Evolutionary conservation across 257 asterid genomes (phyloP).

Genomic region (Nicotiana benthamiana): DNA sequence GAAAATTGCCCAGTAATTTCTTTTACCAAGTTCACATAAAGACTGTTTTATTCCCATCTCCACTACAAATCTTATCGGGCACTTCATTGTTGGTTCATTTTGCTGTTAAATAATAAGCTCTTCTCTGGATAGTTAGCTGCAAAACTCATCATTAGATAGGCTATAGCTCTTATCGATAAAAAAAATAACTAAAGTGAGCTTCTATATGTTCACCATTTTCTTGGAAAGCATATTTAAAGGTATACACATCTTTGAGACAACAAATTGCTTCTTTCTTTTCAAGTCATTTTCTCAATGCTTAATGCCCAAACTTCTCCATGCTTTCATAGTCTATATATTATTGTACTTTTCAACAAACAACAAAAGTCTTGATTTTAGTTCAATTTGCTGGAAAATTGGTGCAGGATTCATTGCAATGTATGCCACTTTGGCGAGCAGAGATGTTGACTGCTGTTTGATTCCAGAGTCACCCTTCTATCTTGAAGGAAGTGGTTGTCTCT

Average conservation of each 20-base stretch:
- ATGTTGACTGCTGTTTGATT: conserved; percentile 90
- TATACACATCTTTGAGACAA: background rate
- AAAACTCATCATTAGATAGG: background rate
- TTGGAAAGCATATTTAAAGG: background rate
- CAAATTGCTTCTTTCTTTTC: background rate
- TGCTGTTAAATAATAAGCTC: background rate
- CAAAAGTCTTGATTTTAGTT: background rate
- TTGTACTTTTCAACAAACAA: background rate
- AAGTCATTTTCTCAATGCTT: background rate
- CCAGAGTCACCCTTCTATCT: conserved; percentile 90
- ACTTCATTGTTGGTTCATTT: background rate
- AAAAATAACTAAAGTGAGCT: background rate
- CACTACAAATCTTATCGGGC: background rate
- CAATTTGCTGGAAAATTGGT: background rate
- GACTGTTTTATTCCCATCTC: background rate
- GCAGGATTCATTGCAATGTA: conserved; percentile 92
- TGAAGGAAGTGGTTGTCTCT: conserved; percentile 79
- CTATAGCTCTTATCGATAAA: background rate
- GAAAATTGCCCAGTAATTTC: background rate
- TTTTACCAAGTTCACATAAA: background rate
- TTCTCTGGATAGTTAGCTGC: background rate
- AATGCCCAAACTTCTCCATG: background rate
- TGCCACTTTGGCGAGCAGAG: conserved; percentile 96
- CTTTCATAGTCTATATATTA: background rate
- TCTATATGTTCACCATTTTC: background rate